Percentiles rank a stretch among this genome's conserved stretches.
phyloP scores from a whole-genome alignment of 495 filamentous ascomycete species.

The Hapsidospora chrysogenum region DNA sequence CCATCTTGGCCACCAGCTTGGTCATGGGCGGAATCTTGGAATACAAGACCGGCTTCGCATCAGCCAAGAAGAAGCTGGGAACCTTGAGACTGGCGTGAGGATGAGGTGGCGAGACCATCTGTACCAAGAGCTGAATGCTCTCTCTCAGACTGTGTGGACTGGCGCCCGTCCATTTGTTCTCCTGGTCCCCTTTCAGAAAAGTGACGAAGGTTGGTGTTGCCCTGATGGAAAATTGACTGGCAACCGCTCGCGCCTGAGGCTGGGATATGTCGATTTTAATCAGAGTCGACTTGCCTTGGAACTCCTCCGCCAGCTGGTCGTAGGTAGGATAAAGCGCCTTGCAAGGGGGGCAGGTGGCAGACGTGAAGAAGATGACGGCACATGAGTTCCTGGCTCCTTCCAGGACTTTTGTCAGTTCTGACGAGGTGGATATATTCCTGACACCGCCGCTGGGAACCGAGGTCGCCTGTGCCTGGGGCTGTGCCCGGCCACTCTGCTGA shows the following conservation, averaged over 20 bases:
- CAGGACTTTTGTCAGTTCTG: conserved; percentile 44
- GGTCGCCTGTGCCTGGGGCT: conserved; percentile 12
- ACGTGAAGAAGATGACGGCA: conserved; percentile 87
- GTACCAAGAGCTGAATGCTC: conserved; percentile 55
- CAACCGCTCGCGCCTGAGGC: conserved; percentile 48
- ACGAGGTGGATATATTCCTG: conserved; percentile 19
- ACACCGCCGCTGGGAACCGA: no score
- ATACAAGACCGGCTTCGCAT: conserved; percentile 53
- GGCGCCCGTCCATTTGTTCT: conserved; percentile 68
- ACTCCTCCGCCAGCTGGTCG: conserved; percentile 61
- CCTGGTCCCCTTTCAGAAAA: conserved; percentile 58
- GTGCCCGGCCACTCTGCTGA: conserved; percentile 16
- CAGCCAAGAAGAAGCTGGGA: conserved; percentile 45
- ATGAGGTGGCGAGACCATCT: conserved; percentile 65
- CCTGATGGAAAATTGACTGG: conserved; percentile 45
- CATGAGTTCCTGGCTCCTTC: conserved; percentile 42
- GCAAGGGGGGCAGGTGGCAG: conserved; percentile 73
- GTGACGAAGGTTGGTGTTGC: conserved; percentile 87
- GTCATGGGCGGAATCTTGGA: conserved; percentile 67
- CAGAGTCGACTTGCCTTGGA: conserved; percentile 45
- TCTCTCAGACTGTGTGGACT: conserved; percentile 48
- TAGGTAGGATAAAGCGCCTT: conserved; percentile 70
- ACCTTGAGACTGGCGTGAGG: conserved; percentile 54
- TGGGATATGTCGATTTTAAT: conserved; percentile 70
- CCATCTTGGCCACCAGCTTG: conserved; percentile 68